Evolutionary conservation across 2,329 filamentous ascomycete genomes (phyloP), one percentile per base, ranked within the genome.

Genomic region (Monascus ruber): DNA sequence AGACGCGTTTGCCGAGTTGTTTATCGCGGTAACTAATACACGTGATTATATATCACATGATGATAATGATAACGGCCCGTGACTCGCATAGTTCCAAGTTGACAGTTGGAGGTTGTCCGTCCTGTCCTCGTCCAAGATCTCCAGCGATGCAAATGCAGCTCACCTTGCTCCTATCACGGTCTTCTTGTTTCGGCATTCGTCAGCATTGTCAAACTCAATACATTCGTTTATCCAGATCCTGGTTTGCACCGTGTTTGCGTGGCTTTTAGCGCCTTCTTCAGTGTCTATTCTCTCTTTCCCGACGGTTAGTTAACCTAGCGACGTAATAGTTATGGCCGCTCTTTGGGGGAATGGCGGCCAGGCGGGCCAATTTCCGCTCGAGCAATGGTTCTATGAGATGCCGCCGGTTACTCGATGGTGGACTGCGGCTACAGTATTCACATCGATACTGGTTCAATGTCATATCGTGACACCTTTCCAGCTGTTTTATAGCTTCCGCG

Each of bases 311-410:
- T 17, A 17, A 17, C 17, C 17, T 17, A 17, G 2, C 17, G 17
- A 17, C 17, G 17, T 17, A 17, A 17, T 36, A 36, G 54, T 42
- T 35, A 68, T 68, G 65, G 65, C 63, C 40, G 64, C 60, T 34
- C 49, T 68, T 32, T 67, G 62, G 56, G 65, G 62, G 27, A 65
- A 65, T 47, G 65, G 58, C 35, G 64, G 56, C 9, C 64, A 67
- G 41, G 68, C 68, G 46, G 70, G 71, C 40, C 73, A 76, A 46
- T 72, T 94, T 55, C 91, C 89, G 33, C 74, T 98, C 5, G 91
- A 96, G 65, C 83, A 89, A 51, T 98, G 91, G 91, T 96, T 95
- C 65, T 95, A 86, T 74, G 91, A 98, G 63, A 95, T 95, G 83
- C 91, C 91, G 3, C 79, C 91, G 25, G 94, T 88, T 64, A 98